These are phyloP conservation scores for Claviceps lovelessii DNA, from an alignment of 2,329 filamentous ascomycete species.

Conservation along the genomic window DNA sequence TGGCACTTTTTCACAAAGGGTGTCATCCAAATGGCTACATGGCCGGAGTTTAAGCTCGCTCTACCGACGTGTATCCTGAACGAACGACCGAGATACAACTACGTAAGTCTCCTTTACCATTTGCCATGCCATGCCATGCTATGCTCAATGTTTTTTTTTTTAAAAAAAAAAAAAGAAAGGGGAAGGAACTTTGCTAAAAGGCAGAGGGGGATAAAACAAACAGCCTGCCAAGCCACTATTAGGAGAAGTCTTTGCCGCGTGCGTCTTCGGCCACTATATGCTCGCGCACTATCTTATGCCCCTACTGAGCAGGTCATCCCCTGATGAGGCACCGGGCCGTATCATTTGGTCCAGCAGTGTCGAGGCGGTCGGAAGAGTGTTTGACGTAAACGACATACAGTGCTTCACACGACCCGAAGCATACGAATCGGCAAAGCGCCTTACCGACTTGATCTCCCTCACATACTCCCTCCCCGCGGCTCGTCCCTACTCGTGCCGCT, in stretches of 20 bases:
- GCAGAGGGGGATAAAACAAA: background rate
- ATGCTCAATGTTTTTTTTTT: too few species aligned
- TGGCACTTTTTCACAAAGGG: constrained; percentile 41
- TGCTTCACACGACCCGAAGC: constrained; percentile 45
- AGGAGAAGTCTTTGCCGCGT: constrained; percentile 76
- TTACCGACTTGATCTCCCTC: constrained; percentile 72
- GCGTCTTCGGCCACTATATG: constrained; percentile 91
- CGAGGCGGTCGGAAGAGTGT: constrained; percentile 42
- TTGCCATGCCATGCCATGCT: too few species aligned
- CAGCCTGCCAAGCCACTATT: constrained; percentile 45
- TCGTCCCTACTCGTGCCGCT: constrained; percentile 39
- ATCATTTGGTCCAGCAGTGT: constrained; percentile 82
- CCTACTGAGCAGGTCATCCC: constrained; percentile 42
- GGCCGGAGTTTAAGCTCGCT: constrained; percentile 62
- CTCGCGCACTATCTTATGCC: constrained; percentile 68
- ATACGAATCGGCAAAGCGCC: constrained; percentile 77
- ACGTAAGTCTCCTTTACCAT: constrained; percentile 13
- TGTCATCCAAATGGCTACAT: constrained; percentile 54
- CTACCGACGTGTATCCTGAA: constrained; percentile 31
- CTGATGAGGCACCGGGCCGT: constrained; percentile 38
- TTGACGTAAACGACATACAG: constrained; percentile 63
- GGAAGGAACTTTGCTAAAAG: background rate
- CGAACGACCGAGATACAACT: constrained; percentile 21
- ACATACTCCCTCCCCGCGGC: constrained; percentile 55
- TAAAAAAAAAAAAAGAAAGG: too few species aligned